phyloP scores from a whole-genome alignment of 2,329 filamentous ascomycete species.

The Aspergillus luchuensis region DNA sequence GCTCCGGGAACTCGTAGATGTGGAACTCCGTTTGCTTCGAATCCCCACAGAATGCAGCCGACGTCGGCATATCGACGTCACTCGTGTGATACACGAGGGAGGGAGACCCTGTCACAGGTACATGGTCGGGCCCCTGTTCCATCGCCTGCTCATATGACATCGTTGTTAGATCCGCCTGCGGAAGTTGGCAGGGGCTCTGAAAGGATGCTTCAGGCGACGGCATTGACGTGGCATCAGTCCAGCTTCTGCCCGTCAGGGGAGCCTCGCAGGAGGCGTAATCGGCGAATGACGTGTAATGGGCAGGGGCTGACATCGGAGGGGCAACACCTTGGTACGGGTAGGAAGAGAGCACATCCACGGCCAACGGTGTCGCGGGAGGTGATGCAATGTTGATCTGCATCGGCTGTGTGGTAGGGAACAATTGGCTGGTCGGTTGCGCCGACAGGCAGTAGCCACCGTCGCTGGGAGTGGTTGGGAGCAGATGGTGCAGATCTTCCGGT shows the following conservation, averaged over 20 bases:
- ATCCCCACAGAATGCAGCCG: constrained; percentile 29
- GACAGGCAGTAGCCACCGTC: constrained; percentile 43
- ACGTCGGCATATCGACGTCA: constrained; percentile 31
- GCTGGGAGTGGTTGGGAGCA: constrained; percentile 43
- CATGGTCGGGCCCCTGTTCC: constrained; percentile 30
- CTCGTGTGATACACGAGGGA: constrained; percentile 38
- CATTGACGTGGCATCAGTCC: constrained; percentile 43
- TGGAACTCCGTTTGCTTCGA: constrained; percentile 44
- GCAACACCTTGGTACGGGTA: constrained; percentile 41
- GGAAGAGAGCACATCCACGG: constrained; percentile 40
- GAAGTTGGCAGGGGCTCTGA: constrained; percentile 35
- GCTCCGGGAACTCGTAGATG: constrained; percentile 49
- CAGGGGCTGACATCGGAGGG: constrained; percentile 46
- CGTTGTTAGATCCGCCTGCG: constrained; percentile 40
- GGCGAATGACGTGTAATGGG: constrained; percentile 46
- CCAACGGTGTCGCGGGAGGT: constrained; percentile 47
- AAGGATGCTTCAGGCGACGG: constrained; percentile 46
- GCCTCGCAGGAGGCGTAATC: constrained; percentile 45
- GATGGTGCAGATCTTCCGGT: constrained; percentile 45
- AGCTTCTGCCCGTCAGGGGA: constrained; percentile 44
- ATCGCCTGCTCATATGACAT: constrained; percentile 41
- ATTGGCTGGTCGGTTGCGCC: constrained; percentile 34
- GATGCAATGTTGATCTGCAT: constrained; percentile 48
- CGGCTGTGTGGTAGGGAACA: constrained; percentile 43
- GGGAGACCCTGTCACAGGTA: constrained; percentile 36